Percentiles rank a stretch among this genome's conserved stretches.
phyloP scores from a whole-genome alignment of 2,329 filamentous ascomycete genomes.

The Golovinomyces cichoracearum region DNA sequence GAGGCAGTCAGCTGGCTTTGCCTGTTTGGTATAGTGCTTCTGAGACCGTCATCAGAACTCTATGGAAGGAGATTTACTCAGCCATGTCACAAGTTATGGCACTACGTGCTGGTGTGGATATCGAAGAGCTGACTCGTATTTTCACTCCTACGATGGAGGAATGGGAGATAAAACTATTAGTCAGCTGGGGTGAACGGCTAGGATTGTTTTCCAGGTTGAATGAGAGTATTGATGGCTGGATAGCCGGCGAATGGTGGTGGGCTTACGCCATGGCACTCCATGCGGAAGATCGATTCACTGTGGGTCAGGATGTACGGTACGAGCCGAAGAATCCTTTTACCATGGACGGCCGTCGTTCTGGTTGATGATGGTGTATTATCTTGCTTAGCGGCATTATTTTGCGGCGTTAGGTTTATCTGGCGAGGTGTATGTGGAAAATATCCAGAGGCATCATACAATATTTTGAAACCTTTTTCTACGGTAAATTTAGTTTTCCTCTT shows the following conservation, averaged over 20 bases:
- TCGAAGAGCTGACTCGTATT: slow-evolving; percentile 26
- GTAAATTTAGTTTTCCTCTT: too few relatives aligned
- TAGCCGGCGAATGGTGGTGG: slow-evolving; percentile 43
- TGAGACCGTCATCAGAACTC: slow-evolving; percentile 27
- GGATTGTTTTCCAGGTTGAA: slow-evolving; percentile 18
- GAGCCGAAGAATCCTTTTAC: slow-evolving; percentile 2
- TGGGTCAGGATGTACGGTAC: neutral
- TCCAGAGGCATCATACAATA: too few relatives aligned
- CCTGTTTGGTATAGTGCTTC: slow-evolving; percentile 53
- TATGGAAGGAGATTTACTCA: slow-evolving; percentile 39
- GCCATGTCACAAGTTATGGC: slow-evolving; percentile 36
- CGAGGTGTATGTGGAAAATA: too few relatives aligned
- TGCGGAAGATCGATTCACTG: neutral
- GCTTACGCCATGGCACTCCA: slow-evolving; percentile 12
- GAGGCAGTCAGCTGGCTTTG: slow-evolving; percentile 20
- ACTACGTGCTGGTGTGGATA: slow-evolving; percentile 31
- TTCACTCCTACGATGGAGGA: slow-evolving; percentile 32
- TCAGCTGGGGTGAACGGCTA: slow-evolving; percentile 30
- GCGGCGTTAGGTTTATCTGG: too few relatives aligned
- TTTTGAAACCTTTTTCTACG: too few relatives aligned
- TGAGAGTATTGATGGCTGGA: slow-evolving; percentile 19
- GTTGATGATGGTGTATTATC: too few relatives aligned
- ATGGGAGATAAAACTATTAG: slow-evolving; percentile 33
- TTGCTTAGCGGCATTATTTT: too few relatives aligned
- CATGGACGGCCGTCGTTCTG: neutral